Evolutionary conservation across 805 yeast genomes (phyloP).

Genomic region (Yamadazyma paraphyllophila): DNA sequence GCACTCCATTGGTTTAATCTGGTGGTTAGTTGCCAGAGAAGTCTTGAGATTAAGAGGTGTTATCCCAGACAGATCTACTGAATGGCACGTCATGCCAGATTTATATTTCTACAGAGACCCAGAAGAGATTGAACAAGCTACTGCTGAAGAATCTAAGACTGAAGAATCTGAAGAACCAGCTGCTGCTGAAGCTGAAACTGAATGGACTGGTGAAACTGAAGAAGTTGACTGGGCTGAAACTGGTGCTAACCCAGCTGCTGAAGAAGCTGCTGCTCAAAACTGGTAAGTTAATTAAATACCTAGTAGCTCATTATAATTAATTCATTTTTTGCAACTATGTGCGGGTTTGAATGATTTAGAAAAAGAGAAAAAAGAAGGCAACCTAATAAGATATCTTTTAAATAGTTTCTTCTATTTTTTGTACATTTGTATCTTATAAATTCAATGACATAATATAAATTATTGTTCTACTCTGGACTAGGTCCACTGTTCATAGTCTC

Average conservation of each 20-base stretch:
- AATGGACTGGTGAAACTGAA: slow-evolving; percentile 56
- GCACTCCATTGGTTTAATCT: slow-evolving; percentile 98
- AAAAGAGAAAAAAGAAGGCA: slow-evolving; percentile 9
- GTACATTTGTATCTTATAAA: slow-evolving; percentile 19
- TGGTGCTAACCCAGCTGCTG: slow-evolving; percentile 58
- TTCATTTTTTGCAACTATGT: slow-evolving; percentile 10
- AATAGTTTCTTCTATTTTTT: slow-evolving; percentile 13
- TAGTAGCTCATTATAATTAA: slow-evolving; percentile 12
- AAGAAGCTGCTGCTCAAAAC: slow-evolving; percentile 67
- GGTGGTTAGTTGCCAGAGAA: slow-evolving; percentile 99
- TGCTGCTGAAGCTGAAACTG: slow-evolving; percentile 57
- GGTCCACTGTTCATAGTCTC: too few relatives aligned
- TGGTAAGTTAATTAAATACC: slow-evolving; percentile 31
- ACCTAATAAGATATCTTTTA: slow-evolving; percentile 16
- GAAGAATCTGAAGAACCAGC: slow-evolving; percentile 60
- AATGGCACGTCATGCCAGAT: slow-evolving; percentile 99
- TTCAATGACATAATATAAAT: slow-evolving; percentile 16
- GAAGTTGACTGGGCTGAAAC: slow-evolving; percentile 66
- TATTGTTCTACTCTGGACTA: slow-evolving; percentile 2
- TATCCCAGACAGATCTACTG: slow-evolving; percentile 91
- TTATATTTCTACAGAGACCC: slow-evolving; percentile 99
- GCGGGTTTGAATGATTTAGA: slow-evolving; percentile 7
- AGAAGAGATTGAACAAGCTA: slow-evolving; percentile 91
- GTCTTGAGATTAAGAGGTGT: slow-evolving; percentile 98
- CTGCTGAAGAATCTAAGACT: slow-evolving; percentile 52